Base-by-base conservation (phyloP, 169 alveolate genomes). In the Neospora caninum region DNA sequence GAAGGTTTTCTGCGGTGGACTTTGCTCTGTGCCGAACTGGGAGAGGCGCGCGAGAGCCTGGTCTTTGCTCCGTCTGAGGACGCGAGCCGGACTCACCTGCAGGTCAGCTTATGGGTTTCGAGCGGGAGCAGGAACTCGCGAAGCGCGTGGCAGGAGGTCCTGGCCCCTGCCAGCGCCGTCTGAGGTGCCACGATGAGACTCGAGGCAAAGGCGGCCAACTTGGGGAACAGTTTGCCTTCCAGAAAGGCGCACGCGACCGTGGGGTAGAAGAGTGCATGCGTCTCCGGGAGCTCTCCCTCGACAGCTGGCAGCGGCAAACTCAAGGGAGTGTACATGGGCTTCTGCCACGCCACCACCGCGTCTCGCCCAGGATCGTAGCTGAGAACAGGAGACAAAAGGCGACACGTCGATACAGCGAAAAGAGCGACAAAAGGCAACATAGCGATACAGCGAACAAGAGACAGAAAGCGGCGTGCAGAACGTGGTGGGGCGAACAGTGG, bases 231-330 rank as follows among this genome's bases (percentile, higher is more conserved):
- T 31, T 82, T 53, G 20, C 94, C 94, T 27, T 88, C 94, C 13
- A 92, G 42, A 58, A 92, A 49, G 0, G 94, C 94, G 34, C 91
- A 42, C 31, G 94, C 94, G n/a, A 92, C 38, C 39, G 91, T 73
- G 13, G 64, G 73, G 64, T 92, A 82, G 18, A 92, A 73, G 16
- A 80, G 91, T 83, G 45, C 83, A 38, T 91, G 94, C 67, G 83
- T 58, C 94, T 80, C 87, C 34, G 91, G 94, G n/a, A 92, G 91
- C 36, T 82, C 87, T 78, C 84, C 38, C 49, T 92, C 94, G 36
- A 82, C 94, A n/a, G 94, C 94, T 20, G 91, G 94, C 87, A 92
- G 69, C 69, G 94, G 86, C 53, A 92, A 31, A 78, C 80, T 88
- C 39, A 92, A 83, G 29, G 94, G 94, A 7, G 38, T n/a, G 91